Evolutionary conservation across 1,284 basidiomycete genomes (phyloP).

Genomic region (Flammula alnicola): DNA sequence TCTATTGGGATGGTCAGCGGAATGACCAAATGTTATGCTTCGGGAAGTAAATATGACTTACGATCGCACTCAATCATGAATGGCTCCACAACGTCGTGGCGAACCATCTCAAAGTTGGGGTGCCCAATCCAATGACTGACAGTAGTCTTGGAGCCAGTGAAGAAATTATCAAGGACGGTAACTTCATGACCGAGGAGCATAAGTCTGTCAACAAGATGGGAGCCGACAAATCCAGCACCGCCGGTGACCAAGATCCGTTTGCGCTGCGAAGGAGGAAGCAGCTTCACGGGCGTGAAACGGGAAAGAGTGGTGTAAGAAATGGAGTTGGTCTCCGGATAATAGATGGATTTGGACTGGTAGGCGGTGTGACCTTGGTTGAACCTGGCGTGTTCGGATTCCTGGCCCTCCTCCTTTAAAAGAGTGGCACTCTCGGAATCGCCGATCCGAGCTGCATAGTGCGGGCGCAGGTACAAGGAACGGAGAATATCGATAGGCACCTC

Average conservation of each 20-base stretch:
- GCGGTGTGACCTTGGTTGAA: slow-evolving; percentile 56
- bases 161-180: slow-evolving; percentile 97
- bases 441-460: slow-evolving; percentile 69
- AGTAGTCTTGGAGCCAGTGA: slow-evolving; percentile 95
- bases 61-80: slow-evolving; percentile 98
- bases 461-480: slow-evolving; percentile 85
- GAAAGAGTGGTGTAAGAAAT: slow-evolving; percentile 92
- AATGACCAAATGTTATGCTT: slow-evolving; percentile 5
- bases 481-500: slow-evolving; percentile 79
- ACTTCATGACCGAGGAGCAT: slow-evolving; percentile 99
- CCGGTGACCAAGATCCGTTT: slow-evolving; percentile 95
- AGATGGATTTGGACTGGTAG: slow-evolving; percentile 86
- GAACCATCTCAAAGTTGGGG: slow-evolving; percentile 97
- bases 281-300: slow-evolving; percentile 89
- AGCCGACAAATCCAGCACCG: slow-evolving; percentile 97
- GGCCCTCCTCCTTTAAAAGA: slow-evolving; percentile 40
- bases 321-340: slow-evolving; percentile 73
- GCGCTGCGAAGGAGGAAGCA: slow-evolving; percentile 76
- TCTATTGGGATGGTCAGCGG: slow-evolving; percentile 51
- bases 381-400: slow-evolving; percentile 54
- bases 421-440: slow-evolving; percentile 41
- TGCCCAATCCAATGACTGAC: slow-evolving; percentile 96
- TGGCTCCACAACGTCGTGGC: slow-evolving; percentile 96
- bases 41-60: slow-evolving; percentile 48
- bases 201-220: slow-evolving; percentile 94